Percentiles rank a stretch among this genome's conserved stretches.
Evolutionary conservation across 306 rosid species (phyloP).

Genomic region (Malus fusca): DNA sequence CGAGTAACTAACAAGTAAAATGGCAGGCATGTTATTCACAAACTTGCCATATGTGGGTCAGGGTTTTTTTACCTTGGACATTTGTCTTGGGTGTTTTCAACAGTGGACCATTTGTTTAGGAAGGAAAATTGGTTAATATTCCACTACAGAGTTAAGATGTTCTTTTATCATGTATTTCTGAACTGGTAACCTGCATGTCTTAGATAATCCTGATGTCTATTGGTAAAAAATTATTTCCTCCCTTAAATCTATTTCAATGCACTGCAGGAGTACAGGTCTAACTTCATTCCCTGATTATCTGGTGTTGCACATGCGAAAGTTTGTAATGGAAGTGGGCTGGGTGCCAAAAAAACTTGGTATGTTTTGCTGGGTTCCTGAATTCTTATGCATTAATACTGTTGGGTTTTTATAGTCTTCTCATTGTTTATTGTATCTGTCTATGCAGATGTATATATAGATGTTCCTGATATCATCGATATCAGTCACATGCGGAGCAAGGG

Average conservation of each 20-base stretch:
- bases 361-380: constrained; percentile 9
- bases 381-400: background rate
- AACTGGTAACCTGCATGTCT: background rate
- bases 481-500: constrained; percentile 86
- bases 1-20: background rate
- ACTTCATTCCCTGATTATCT: constrained; percentile 94
- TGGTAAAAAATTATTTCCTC: background rate
- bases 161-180: background rate
- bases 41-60: background rate
- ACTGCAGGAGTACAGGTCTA: constrained; percentile 66
- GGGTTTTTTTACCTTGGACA: background rate
- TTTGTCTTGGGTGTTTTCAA: background rate
- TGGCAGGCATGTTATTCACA: background rate
- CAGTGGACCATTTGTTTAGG: background rate
- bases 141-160: background rate
- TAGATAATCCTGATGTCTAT: background rate
- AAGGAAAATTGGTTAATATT: background rate
- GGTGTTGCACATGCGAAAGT: constrained; percentile 92
- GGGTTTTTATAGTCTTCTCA: background rate
- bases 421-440: constrained; percentile 7
- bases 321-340: constrained; percentile 93
- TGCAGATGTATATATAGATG: constrained; percentile 91
- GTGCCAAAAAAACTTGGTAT: constrained; percentile 97
- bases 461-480: constrained; percentile 93
- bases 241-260: background rate